Evolutionary conservation across 2,329 filamentous ascomycete genomes (phyloP).

Genomic region (Nemania sp.): DNA sequence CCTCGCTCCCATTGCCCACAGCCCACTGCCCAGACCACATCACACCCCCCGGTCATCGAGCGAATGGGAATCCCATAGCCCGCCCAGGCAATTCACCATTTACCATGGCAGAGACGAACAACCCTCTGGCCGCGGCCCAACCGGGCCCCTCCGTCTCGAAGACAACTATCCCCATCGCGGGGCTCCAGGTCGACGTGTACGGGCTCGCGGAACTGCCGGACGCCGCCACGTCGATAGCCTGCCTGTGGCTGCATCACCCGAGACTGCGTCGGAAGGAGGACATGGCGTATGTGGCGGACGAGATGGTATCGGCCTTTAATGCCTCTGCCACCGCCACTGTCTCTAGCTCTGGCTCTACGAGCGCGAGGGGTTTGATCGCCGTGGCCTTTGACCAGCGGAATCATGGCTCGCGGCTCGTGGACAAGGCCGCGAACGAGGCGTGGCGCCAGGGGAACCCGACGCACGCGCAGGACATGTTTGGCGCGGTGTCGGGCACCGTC

Average conservation of each 20-base stretch:
- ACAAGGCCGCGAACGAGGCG: constrained; percentile 70
- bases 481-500: constrained; percentile 72
- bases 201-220: constrained; percentile 74
- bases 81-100: neutral
- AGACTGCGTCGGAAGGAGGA: constrained; percentile 70
- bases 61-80: no score
- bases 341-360: constrained; percentile 50
- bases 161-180: constrained; percentile 72
- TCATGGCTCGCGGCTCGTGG: constrained; percentile 76
- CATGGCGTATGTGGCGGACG: constrained; percentile 77
- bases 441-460: constrained; percentile 79
- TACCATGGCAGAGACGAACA: constrained; percentile 26
- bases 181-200: constrained; percentile 78
- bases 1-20: no score
- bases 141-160: constrained; percentile 56
- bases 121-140: constrained; percentile 11
- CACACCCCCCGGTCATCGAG: no score
- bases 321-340: constrained; percentile 50
- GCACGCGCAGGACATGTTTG: constrained; percentile 94
- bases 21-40: no score
- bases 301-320: constrained; percentile 72
- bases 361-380: constrained; percentile 69
- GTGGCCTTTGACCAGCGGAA: constrained; percentile 92
- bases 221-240: constrained; percentile 62
- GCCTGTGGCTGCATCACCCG: constrained; percentile 91